Base-by-base conservation (phyloP, 2,329 filamentous ascomycete species). In the Boeremia exigua region DNA sequence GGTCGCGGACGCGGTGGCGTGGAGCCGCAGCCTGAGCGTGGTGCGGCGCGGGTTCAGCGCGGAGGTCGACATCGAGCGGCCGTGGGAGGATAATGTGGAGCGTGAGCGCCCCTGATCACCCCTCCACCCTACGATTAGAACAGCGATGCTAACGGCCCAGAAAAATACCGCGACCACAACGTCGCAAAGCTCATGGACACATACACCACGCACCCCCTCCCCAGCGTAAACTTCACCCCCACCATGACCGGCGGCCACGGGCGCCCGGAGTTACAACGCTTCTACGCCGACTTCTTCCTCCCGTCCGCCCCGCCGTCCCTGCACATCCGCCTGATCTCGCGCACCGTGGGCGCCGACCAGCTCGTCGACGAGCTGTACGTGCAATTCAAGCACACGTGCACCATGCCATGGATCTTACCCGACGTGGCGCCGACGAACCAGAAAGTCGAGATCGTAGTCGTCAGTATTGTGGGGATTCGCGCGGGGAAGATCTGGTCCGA, bases 1-100 rank as follows among this genome's bases (percentile, higher is more conserved):
- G 9, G 78, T 89, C 3, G 82, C 83, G 0, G 84, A 88, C 1
- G 82, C 83, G n/a, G 67, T 92, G 17, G 88, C 89, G 0, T 92
- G 87, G 82, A 85, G 82, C n/a, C 80, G 90, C 7, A 87, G 85
- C 32, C 67, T 93, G 54, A 79, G 79, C 1, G 75, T 80, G 0
- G 78, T 90, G 32, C 80, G 86, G 36, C 82, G 81, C 56, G 88
- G 85, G 0, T 90, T 92, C 66, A 70, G 75, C 14, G 71, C 78
- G 14, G 78, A 81, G 54, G 74, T 78, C 2, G 72, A 80, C 38
- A 59, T 81, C n/a, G 80, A 81, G 61, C 67, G 72, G 8, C 67
- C 77, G 6, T 75, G 78, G 66, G 80, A 82, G 48, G 72, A 78
- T 19, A 75, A 76, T 42, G 67, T 71, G 48, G 73, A 77, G 48